phyloP scores from a whole-genome alignment of 2,329 filamentous ascomycete species.

The Colletotrichum orchidophilum region DNA sequence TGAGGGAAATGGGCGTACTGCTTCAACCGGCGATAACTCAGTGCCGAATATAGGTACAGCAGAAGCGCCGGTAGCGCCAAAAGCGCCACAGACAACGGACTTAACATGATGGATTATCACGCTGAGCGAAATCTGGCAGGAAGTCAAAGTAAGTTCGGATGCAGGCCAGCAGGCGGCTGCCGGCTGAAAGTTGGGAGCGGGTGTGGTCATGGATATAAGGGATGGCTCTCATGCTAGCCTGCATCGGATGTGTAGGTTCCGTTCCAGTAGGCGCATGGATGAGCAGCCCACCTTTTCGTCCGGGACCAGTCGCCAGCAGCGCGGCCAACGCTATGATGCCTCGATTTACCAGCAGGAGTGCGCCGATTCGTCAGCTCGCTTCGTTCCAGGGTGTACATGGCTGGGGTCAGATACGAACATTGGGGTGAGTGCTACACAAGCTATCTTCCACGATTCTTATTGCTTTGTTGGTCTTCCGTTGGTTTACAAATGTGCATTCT shows the following conservation, averaged over 20 bases:
- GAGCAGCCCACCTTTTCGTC: background rate
- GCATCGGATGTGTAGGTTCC: background rate
- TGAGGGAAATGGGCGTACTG: conserved; percentile 27
- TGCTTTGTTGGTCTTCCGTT: background rate
- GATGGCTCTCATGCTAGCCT: background rate
- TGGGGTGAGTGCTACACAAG: background rate
- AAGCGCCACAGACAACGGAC: background rate
- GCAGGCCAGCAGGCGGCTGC: no score
- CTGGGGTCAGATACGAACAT: background rate
- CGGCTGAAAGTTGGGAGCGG: background rate
- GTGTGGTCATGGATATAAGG: background rate
- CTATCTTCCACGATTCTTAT: background rate
- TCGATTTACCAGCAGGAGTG: background rate
- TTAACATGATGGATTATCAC: conserved; percentile 1
- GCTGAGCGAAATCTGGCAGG: no score
- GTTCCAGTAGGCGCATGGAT: conserved; percentile 16
- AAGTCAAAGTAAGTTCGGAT: background rate
- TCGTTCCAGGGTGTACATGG: background rate
- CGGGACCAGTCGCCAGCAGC: background rate
- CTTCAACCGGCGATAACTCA: conserved; percentile 27
- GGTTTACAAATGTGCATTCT: background rate
- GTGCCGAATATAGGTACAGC: conserved; percentile 12
- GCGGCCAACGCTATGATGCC: background rate
- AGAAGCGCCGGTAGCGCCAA: conserved; percentile 13
- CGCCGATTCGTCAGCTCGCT: background rate